Percentiles rank a stretch among this genome's conserved stretches.
Evolutionary conservation across 2,329 filamentous ascomycete species (phyloP).

Genomic region (Fusarium sambucinum): DNA sequence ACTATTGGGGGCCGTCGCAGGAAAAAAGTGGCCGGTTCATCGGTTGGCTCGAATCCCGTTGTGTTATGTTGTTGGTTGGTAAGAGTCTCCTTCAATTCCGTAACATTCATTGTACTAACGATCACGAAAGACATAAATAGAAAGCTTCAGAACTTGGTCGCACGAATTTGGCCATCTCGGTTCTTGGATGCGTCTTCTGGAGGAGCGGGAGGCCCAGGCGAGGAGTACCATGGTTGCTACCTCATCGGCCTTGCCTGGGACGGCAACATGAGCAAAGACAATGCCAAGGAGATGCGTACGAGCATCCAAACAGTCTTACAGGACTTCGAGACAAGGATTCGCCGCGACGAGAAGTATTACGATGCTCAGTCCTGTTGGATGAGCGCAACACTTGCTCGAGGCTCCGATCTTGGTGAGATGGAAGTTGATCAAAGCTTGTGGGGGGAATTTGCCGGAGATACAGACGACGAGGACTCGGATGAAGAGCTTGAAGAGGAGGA

Average conservation of each 20-base stretch:
- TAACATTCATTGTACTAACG: slow-evolving; percentile 4
- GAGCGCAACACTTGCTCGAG: slow-evolving; percentile 55
- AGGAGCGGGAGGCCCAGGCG: slow-evolving; percentile 44
- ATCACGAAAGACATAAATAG: slow-evolving; percentile 64
- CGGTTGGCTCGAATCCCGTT: slow-evolving; percentile 74
- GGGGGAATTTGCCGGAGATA: slow-evolving; percentile 53
- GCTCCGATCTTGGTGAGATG: slow-evolving; percentile 57
- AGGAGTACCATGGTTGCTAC: slow-evolving; percentile 71
- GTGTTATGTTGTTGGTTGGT: slow-evolving; percentile 69
- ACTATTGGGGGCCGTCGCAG: slow-evolving; percentile 73
- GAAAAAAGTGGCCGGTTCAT: slow-evolving; percentile 67
- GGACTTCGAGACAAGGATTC: slow-evolving; percentile 63
- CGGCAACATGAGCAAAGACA: slow-evolving; percentile 54
- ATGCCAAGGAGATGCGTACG: slow-evolving; percentile 57
- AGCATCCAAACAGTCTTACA: slow-evolving; percentile 59
- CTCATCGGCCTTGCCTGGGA: slow-evolving; percentile 67
- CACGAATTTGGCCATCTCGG: slow-evolving; percentile 72
- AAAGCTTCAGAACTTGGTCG: slow-evolving; percentile 62
- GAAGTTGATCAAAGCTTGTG: slow-evolving; percentile 62
- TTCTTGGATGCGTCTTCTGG: slow-evolving; percentile 59
- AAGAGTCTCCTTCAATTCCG: slow-evolving; percentile 30
- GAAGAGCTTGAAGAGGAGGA: slow-evolving; percentile 57
- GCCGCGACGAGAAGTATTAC: slow-evolving; percentile 61
- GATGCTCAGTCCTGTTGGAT: slow-evolving; percentile 64
- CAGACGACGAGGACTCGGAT: slow-evolving; percentile 57